Evolutionary conservation across 2,329 filamentous ascomycete species (phyloP).

Genomic region (Fonsecaea erecta): DNA sequence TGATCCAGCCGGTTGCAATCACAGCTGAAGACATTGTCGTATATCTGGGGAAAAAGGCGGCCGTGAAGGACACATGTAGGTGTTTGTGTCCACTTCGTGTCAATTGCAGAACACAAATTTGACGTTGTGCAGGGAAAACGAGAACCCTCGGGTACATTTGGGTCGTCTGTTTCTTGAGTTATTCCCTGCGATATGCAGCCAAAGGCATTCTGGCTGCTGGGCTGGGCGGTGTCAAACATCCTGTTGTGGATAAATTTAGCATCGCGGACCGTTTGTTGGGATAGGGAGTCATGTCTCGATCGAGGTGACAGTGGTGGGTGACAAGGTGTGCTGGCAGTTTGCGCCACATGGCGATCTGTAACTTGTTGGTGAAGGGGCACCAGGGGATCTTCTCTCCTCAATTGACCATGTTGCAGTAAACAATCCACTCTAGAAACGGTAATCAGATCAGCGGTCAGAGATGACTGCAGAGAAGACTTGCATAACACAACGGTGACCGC

Average conservation of each 20-base stretch:
- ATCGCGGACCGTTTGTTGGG: conserved; percentile 27
- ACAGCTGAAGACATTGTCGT: conserved; percentile 29
- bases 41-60: conserved; percentile 22
- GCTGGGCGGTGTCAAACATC: conserved; percentile 22
- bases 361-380: conserved; percentile 10
- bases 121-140: conserved; percentile 21
- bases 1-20: conserved; percentile 32
- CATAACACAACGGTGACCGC: conserved; percentile 16
- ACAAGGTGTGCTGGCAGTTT: conserved; percentile 13
- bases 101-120: not conserved
- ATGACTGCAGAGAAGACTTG: conserved; percentile 18
- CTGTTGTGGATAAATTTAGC: conserved; percentile 28
- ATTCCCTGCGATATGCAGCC: conserved; percentile 28
- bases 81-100: not conserved
- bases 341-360: conserved; percentile 23
- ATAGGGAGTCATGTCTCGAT: conserved; percentile 9
- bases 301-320: not conserved
- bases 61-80: conserved; percentile 26
- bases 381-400: conserved; percentile 2
- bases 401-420: conserved; percentile 8
- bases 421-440: conserved; percentile 24
- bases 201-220: conserved; percentile 22
- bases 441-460: conserved; percentile 23
- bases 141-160: conserved; percentile 27
- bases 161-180: conserved; percentile 28